These are phyloP conservation scores for Trichophyton benhamiae DNA, from an alignment of 2,329 filamentous ascomycete species.

Conservation along the genomic window DNA sequence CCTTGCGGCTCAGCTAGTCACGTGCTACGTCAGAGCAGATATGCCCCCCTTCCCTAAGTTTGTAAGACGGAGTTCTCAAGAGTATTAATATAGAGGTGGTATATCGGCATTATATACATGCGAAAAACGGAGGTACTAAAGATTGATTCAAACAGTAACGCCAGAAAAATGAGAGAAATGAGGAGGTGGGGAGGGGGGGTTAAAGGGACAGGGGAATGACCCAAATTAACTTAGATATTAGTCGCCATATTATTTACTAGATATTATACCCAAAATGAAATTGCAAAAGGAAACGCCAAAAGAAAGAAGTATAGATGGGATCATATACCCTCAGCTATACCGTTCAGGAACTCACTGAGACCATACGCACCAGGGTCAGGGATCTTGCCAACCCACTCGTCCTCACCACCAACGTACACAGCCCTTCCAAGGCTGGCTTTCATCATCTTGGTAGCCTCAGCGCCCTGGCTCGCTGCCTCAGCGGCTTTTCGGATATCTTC, in stretches of 20 bases:
- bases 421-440: constrained; percentile 71
- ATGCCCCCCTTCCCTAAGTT: background rate
- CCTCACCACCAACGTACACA: constrained; percentile 63
- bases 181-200: no score
- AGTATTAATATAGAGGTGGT: background rate
- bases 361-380: constrained; percentile 66
- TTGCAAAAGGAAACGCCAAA: background rate
- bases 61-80: background rate
- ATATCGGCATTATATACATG: background rate
- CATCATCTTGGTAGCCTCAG: constrained; percentile 83
- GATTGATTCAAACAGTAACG: background rate
- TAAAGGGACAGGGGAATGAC: no score
- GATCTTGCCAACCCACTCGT: constrained; percentile 55
- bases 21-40: background rate
- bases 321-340: constrained; percentile 47
- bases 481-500: constrained; percentile 61
- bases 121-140: background rate
- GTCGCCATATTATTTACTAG: background rate
- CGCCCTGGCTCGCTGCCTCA: constrained; percentile 59
- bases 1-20: background rate
- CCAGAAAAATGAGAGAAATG: background rate
- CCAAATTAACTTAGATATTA: background rate
- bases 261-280: background rate
- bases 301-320: background rate
- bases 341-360: constrained; percentile 72